Evolutionary conservation across 2,329 filamentous ascomycete species (phyloP), one percentile per base, ranked within the genome.

Genomic region (Calonectria crousiana): DNA sequence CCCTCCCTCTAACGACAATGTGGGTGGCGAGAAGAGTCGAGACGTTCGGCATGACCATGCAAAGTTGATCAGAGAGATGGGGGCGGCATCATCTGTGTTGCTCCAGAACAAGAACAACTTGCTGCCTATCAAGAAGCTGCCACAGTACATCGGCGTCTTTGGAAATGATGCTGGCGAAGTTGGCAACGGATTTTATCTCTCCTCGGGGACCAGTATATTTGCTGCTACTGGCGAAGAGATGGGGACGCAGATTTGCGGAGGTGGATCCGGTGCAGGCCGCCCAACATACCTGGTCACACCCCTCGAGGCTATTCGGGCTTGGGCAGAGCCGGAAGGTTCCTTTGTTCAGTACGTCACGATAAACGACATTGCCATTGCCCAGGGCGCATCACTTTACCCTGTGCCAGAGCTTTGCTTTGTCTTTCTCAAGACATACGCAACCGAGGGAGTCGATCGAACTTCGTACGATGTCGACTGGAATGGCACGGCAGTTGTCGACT

Each of bases 81-180:
- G 80, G 28, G 80, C 83, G 10, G 83, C 81, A 68, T 93, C 92
- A 38, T 92, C 90, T 26, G 91, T 95, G 18, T 87, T 96, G 6
- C 86, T 95, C 71, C 95, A 95, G 87, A 95, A 95, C 84, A 86
- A 84, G 16, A 87, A 88, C 73, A 88, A 88, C 44, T 87, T 87
- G 5, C 86, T 95, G 56, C 20, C 93, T 93, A 0, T 85, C 91
- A 47, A 87, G 87, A 28, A 16, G 77, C 83, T 83, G 3, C 87
- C 86, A 91, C 82, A 92, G 87, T 82, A 86, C 85, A 82, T 91
- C 89, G 85, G 88, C 82, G 76, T 89, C 86, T 82, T 91, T 87
- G 77, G 91, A 80, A 87, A 89, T 75, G 86, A 86, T 10, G 86
- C 85, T 49, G 84, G 0, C 84, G 86, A 77, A 28, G 56, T 60